These are phyloP conservation scores for Sicyos baderoa DNA, from an alignment of 306 rosid genomes.

Conservation along the genomic window DNA sequence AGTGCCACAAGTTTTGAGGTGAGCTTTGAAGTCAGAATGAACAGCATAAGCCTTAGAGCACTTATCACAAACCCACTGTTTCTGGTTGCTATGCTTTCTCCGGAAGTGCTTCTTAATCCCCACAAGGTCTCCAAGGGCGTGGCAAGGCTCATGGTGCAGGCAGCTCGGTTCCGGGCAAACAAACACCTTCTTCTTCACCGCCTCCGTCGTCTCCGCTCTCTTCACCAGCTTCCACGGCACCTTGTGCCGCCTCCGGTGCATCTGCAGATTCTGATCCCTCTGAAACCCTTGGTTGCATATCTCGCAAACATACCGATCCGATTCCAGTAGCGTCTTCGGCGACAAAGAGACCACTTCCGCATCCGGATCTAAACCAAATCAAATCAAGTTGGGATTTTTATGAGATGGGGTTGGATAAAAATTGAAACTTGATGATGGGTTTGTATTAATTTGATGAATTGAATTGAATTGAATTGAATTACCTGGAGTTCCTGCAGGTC, in stretches of 20 bases:
- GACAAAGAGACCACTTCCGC: slow-evolving; percentile 30
- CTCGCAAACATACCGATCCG: slow-evolving; percentile 90
- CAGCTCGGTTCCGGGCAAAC: slow-evolving; percentile 88
- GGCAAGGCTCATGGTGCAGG: slow-evolving; percentile 79
- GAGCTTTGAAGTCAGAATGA: slow-evolving; percentile 94
- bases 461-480: too few relatives aligned
- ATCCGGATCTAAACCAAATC: slow-evolving; percentile 61
- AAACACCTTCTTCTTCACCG: slow-evolving; percentile 63
- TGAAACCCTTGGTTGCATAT: slow-evolving; percentile 97
- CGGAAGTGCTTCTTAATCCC: slow-evolving; percentile 90
- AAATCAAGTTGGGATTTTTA: neutral
- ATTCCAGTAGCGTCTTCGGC: slow-evolving; percentile 74
- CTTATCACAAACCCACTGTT: slow-evolving; percentile 89
- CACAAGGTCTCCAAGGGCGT: slow-evolving; percentile 90
- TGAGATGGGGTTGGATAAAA: neutral
- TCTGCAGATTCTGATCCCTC: slow-evolving; percentile 95
- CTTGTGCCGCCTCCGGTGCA: slow-evolving; percentile 84
- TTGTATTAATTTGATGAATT: neutral
- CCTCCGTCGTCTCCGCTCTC: slow-evolving; percentile 41
- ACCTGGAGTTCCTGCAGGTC: slow-evolving; percentile 99
- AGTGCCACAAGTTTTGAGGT: slow-evolving; percentile 96
- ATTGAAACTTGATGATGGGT: neutral
- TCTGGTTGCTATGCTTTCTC: slow-evolving; percentile 77
- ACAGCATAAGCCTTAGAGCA: slow-evolving; percentile 92
- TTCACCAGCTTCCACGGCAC: slow-evolving; percentile 89